Base-by-base conservation (phyloP, 2,329 filamentous ascomycete species). In the Monilinia aucupariae region DNA sequence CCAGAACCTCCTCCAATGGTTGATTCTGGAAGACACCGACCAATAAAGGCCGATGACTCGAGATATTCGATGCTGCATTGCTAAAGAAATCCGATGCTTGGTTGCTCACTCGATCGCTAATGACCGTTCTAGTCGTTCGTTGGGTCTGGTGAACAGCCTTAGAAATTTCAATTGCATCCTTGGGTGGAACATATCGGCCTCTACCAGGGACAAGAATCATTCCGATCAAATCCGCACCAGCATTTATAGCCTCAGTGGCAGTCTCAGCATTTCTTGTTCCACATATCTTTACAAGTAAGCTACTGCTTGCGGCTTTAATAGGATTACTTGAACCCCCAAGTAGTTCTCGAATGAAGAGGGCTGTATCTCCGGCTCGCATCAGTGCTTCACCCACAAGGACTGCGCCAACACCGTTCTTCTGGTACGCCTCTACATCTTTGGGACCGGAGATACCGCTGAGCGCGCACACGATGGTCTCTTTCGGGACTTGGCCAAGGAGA, bases 1-100 rank as follows among this genome's bases (percentile, higher is more conserved):
- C 83, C 58, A 97, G 80, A 8, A 99, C 81, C 69, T 96, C 91
- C 43, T 85, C 83, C 12, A 99, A 80, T 0, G 93, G 85, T 73
- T 97, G 93, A 74, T 97, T 90, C 71, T 90, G 88, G 78, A 99
- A 99, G 2, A 99, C 93, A 63, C 94, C 94, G 6, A 96, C 94
- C 0, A 99, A 81, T 3, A 94, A 81, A 0, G 93, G 87, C 12
- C 89, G 77, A 17, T 84, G 73, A 74, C 79, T 73, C 73, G 81
- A 75, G 5, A 87, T 75, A 64, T 78, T 77, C 39, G 75, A 73
- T 30, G 74, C 69, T n/a, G 80, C 78, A 59, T 78, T 75, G n/a
- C 76, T 82, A 74, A 96, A 97, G 76, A 87, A 96, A 73, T 92
- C 90, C 10, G 79, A 81, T 4, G 80, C 80, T 59, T 69, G 69